Evolutionary conservation across 176 grass and related monocot species (phyloP).

Genomic region (Coix lacrymajobi): DNA sequence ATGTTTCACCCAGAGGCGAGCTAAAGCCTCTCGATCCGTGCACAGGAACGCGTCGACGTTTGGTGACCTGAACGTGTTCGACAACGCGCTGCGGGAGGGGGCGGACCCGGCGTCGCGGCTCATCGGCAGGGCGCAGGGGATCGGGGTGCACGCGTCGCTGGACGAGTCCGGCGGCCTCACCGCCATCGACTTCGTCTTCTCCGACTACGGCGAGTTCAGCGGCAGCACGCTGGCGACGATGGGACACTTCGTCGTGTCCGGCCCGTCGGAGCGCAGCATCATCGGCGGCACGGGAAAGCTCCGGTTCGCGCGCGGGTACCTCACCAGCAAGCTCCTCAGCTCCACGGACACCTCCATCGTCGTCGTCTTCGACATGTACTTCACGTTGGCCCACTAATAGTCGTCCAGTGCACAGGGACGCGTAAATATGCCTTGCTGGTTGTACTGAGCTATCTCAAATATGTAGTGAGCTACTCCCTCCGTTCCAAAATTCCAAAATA

Average conservation of each 20-base stretch:
- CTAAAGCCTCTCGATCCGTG: neutral
- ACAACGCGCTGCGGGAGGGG: conserved; percentile 45
- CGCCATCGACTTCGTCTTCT: conserved; percentile 44
- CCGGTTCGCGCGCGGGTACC: conserved; percentile 61
- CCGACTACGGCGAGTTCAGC: conserved; percentile 38
- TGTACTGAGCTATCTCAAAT: too few species aligned
- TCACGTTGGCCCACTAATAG: conserved; percentile 9
- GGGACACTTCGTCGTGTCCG: conserved; percentile 17
- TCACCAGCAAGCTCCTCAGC: conserved; percentile 37
- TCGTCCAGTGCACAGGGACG: neutral
- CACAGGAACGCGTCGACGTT: conserved; percentile 42
- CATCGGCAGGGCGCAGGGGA: conserved; percentile 40
- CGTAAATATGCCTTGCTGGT: too few species aligned
- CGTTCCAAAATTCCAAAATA: too few species aligned
- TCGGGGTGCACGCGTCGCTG: conserved; percentile 46
- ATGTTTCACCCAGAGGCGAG: neutral
- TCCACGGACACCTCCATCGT: conserved; percentile 36
- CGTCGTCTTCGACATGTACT: conserved; percentile 59
- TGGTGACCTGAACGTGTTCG: conserved; percentile 44
- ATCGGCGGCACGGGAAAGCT: conserved; percentile 57
- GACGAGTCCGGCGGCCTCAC: conserved; percentile 29
- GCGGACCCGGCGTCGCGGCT: conserved; percentile 37
- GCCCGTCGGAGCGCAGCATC: conserved; percentile 43
- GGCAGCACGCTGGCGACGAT: conserved; percentile 45
- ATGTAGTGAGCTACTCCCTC: too few species aligned